Conservation (phyloP, 2,329 filamentous ascomycete genomes). For the Fusarium beomiforme region DNA sequence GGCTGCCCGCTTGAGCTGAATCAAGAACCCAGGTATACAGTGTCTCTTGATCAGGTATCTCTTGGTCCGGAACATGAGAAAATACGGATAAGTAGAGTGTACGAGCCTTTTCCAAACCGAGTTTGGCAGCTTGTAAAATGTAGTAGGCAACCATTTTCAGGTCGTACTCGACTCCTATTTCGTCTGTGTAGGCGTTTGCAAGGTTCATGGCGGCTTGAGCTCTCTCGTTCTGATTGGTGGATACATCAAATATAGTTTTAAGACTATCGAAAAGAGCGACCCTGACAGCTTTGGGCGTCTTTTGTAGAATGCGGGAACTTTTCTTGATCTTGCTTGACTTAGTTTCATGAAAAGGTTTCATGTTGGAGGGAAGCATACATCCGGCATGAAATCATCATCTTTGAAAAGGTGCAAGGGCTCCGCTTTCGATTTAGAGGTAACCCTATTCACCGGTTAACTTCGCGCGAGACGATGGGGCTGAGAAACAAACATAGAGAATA, state of each 20-base stretch:
- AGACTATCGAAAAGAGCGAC: background rate
- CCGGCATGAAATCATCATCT: background rate
- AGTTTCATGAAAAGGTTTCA: background rate
- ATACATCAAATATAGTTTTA: background rate
- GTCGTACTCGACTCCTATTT: background rate
- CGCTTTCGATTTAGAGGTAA: background rate
- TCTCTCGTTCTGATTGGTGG: background rate
- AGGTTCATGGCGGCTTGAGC: background rate
- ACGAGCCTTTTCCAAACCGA: background rate
- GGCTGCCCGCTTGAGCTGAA: background rate
- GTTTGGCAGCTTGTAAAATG: background rate
- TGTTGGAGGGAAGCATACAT: background rate
- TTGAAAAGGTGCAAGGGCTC: background rate
- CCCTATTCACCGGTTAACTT: background rate
- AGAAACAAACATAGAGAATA: background rate
- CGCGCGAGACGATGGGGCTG: accelerated
- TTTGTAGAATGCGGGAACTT: background rate
- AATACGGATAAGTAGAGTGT: background rate
- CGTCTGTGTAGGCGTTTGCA: background rate
- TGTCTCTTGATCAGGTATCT: background rate
- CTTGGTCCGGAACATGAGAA: background rate
- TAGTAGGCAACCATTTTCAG: background rate
- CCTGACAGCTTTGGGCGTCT: background rate
- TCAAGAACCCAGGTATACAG: background rate
- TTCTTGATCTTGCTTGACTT: background rate